Evolutionary conservation across 176 grass and related monocot genomes (phyloP), one percentile per base, ranked within the genome.

Genomic region (Neostapfia colusana): DNA sequence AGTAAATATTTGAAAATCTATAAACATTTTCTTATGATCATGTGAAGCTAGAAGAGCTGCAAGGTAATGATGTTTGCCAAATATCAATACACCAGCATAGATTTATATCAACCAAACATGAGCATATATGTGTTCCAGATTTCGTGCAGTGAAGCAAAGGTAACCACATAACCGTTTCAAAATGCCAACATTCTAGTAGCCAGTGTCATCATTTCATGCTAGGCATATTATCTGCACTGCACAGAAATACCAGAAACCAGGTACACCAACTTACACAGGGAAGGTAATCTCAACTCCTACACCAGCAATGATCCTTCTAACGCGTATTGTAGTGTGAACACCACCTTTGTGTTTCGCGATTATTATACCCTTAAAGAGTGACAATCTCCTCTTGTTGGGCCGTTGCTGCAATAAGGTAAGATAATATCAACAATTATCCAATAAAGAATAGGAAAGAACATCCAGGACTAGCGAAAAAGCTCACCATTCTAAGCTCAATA

Each of bases 221-320:
- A 86, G 31, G 13, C 20, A 21, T 51, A 15, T 45, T 61, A 82
- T 62, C 28, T 18, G 39, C 49, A 85, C 18, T 44, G 17, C 67
- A 23, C 31, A 53, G 31, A 74, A 78, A 68, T 31, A 18, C 1
- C 3, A 46, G 18, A 63, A 63, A 79, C 24, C 25, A 39, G 75
- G 36, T 15, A 64, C 67, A 25, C 27, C 13, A 63, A 95, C 96
- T 95, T 92, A 99, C 96, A 99, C 81, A 70, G 96, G 96, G 89
- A 99, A 95, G 67, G 93, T 93, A 45, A 99, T 90, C 83, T 99
- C 92, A 67, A 99, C 96, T 42, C 91, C 87, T 53, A 93, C 86
- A 78, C 96, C 96, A 62, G 96, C 85, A 84, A 91, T 99, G 42
- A 99, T 99, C 81, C 90, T 92, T 82, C 96, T 85, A 45, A 99